Base-by-base conservation (phyloP, 2,329 filamentous ascomycete genomes). In the Cordyceps javanica region DNA sequence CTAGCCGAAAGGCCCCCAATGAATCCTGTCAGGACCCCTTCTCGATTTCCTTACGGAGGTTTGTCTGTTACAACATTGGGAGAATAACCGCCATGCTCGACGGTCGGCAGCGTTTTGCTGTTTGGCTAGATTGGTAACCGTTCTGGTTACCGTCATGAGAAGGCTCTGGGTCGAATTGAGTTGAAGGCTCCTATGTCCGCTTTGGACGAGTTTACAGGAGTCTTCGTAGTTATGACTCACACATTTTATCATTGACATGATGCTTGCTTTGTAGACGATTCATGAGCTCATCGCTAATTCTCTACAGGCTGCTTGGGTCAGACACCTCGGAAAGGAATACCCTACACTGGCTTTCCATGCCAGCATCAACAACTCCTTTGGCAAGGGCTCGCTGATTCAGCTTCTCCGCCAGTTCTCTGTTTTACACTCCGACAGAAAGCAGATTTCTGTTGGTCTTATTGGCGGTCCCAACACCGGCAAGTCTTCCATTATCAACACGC, bases 221-320 rank as follows among this genome's bases (percentile, higher is more conserved):
- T 82, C 80, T 89, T 97, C 94, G 96, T 99, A 99, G 94, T 97
- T 88, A 90, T 88, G 90, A 89, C 88, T 88, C 92, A 93, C 83
- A 99, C 77, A 80, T 75, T 66, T 68, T 63, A 58, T 64, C 53
- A 64, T 48, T 9, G 6, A n/a, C 5, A 7, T 21, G 14, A 49
- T 48, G 30, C 49, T 10, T 30, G 10, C 41, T 46, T 56, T 49
- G 49, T 48, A 52, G 7, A 26, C 21, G 63, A 67, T 61, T 52
- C 23, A 13, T 9, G 16, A 36, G 30, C 30, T 48, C 65, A 68
- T 58, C 59, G 49, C 68, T 69, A 65, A 68, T 60, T 64, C 50
- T 57, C 45, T 32, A 62, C 56, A 97, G 94, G 93, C 94, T 67
- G 85, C 88, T 60, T 99, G 94, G 94, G 93, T 99, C 55, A 87